Base-by-base conservation (phyloP, 192 early-diverging fungal genomes). In the Coemansia sp. region DNA sequence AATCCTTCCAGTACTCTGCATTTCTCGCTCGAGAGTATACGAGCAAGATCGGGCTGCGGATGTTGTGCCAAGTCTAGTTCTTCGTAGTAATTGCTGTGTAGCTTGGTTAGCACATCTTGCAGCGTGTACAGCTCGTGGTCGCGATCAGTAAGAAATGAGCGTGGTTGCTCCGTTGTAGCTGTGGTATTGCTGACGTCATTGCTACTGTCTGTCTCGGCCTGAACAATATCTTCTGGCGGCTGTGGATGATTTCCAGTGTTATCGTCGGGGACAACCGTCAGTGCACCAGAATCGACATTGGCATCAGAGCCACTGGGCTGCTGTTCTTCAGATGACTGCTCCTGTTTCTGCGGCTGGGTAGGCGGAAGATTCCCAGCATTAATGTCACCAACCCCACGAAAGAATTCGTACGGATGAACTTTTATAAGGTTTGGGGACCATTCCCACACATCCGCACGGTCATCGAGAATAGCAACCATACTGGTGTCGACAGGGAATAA, bases 401-500 rank as follows among this genome's bases (percentile, higher is more conserved):
- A 99, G 72, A 95, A 99, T 55, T 89, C 89, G 74, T 95, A 99
- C 32, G 94, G 94, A 41, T 87, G 81, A 22, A 98, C 91, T 53
- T 89, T 85, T 49, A 97, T 88, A 24, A 99, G 64, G 77, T 97
- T 95, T 5, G 88, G 90, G 2, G 94, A 89, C 86, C 88, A 93
- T 25, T 81, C 69, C 97, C 97, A 99, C 3, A 99, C 92, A 71
- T 99, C 96, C 0, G 88, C 89, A 22, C 96, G 86, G 78, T 99
- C 97, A 69, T 99, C 97, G 12, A 99, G 82, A 47, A 92, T 90
- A 4, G 95, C 92, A 2, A 96, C 97, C 96, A 99, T 98, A 25
- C 89, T 93, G 31, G 90, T 90, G 75, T 98, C 93, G 56, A 89
- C 89, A 8, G 97, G 95, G 70, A 99, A 98, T 48, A 99, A 80